A percentile compares a stretch with the other conserved stretches of the same genome.
Evolutionary conservation across 495 filamentous ascomycete genomes (phyloP).

Genomic region (Trichoderma orchidacearum): DNA sequence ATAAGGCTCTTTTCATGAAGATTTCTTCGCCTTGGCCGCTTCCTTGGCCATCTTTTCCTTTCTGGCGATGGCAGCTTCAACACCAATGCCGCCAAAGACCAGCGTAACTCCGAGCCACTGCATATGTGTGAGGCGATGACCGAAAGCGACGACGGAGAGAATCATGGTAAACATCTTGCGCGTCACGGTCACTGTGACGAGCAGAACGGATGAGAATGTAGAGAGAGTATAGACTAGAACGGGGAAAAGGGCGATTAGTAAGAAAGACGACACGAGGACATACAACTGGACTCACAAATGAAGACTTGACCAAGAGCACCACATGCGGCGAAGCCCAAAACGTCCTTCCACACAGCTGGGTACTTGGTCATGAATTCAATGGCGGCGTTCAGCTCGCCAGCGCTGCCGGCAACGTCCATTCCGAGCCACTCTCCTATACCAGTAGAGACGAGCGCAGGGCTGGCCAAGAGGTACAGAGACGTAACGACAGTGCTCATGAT

Average conservation of each 20-base stretch:
- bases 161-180: slow-evolving; percentile 99
- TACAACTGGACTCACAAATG: slow-evolving; percentile 50
- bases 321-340: slow-evolving; percentile 82
- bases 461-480: slow-evolving; percentile 55
- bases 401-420: slow-evolving; percentile 45
- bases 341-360: slow-evolving; percentile 68
- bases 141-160: slow-evolving; percentile 86
- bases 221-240: slow-evolving; percentile 71
- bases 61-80: slow-evolving; percentile 70
- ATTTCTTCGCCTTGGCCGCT: slow-evolving; percentile 37
- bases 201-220: slow-evolving; percentile 76
- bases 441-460: slow-evolving; percentile 60
- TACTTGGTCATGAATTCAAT: slow-evolving; percentile 64
- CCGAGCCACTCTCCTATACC: slow-evolving; percentile 51
- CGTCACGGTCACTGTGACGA: slow-evolving; percentile 94
- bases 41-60: slow-evolving; percentile 79
- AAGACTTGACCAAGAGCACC: slow-evolving; percentile 92
- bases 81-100: slow-evolving; percentile 90
- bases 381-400: slow-evolving; percentile 64
- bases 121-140: slow-evolving; percentile 68
- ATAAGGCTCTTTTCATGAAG: not conserved
- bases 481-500: slow-evolving; percentile 67
- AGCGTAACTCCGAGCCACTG: slow-evolving; percentile 84
- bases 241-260: not conserved
- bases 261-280: not conserved